Base-by-base conservation (phyloP, 2,329 filamentous ascomycete species). In the Stachybotrys elegans region DNA sequence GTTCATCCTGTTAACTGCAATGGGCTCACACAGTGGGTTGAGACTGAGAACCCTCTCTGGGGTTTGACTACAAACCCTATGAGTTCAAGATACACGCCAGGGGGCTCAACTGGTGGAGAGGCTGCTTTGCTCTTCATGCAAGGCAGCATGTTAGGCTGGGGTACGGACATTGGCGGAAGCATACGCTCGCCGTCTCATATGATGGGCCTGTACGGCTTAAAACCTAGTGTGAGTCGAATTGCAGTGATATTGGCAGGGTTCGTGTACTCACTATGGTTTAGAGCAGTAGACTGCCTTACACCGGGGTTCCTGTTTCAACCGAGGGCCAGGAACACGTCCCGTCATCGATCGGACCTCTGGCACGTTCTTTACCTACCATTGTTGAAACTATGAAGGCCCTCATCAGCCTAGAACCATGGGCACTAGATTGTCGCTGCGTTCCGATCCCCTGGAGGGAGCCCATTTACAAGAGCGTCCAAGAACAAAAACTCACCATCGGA, bases 241-340 rank as follows among this genome's bases (percentile, higher is more conserved):
- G n/a, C n/a, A n/a, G n/a, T n/a, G n/a, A n/a, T n/a, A n/a, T n/a
- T n/a, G n/a, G n/a, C n/a, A n/a, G n/a, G n/a, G n/a, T n/a, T n/a
- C n/a, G 2, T 6, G 3, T 3, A 1, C 2, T 2, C 20, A 32
- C 5, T 16, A n/a, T 5, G 14, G 22, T 39, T 0, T 23, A 81
- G 77, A 81, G 74, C 49, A 66, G 68, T 3, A 70, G 80, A 6
- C 55, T 83, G 1, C 78, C 81, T 0, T 84, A 83, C 41, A 55
- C 69, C 12, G 79, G 78, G 0, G 76, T 80, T 0, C 68, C 76
- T 0, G 79, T 83, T 0, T 81, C 79, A 0, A 82, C 76, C 0
- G 78, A 83, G 32, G 79, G 81, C 3, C 80, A 84, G 52, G 77
- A 83, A 44, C 79, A 84, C 57, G 75, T 84, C 0, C 79, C 79